Evolutionary conservation across 257 asterid genomes (phyloP), one percentile per base, ranked within the genome.

Genomic region (Petunia secreta): DNA sequence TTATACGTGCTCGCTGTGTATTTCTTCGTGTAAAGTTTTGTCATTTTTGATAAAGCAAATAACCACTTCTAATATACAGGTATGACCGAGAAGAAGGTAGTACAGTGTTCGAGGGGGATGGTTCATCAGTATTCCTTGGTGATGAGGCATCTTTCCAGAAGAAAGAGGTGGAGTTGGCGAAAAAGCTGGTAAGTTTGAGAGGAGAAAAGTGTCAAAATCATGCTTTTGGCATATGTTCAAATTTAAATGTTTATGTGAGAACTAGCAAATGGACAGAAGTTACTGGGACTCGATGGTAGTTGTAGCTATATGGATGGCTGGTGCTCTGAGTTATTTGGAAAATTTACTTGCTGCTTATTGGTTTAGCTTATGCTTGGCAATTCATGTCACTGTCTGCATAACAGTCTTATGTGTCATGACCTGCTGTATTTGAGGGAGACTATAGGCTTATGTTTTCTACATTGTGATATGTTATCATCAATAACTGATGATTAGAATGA

Each of bases 81-180:
- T 96, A 96, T 82, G 98, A 94, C 75, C 89, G 89, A 83, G 98
- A 96, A 87, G 99, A 96, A 94, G 98, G 97, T 25, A 81, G 91
- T 85, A 87, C 96, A 6, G 82, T 89, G 84, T 88, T 89, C 76
- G 97, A 87, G 75, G 88, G 85, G 57, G 93, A 92, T 82, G 78
- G 90, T 88, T 86, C 97, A 58, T 91, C 98, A 60, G 66, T 75
- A 79, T 95, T 91, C 82, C 93, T 95, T 58, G 98, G 98, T 11
- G 97, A 93, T 40, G 99, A 93, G 77, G 95, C 97, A n/a, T 91
- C 98, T 75, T 88, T 91, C 79, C 96, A 90, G 86, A 95, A 92
- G 82, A 96, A 92, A 86, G 99, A 96, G 86, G 92, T 96, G 40
- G 97, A 96, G 84, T 78, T 92, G 89, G 92, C 95, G 77, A 96